These are phyloP conservation scores for Lanmaoa rubissima DNA, from an alignment of 768 basidiomycete species.

Conservation along the genomic window DNA sequence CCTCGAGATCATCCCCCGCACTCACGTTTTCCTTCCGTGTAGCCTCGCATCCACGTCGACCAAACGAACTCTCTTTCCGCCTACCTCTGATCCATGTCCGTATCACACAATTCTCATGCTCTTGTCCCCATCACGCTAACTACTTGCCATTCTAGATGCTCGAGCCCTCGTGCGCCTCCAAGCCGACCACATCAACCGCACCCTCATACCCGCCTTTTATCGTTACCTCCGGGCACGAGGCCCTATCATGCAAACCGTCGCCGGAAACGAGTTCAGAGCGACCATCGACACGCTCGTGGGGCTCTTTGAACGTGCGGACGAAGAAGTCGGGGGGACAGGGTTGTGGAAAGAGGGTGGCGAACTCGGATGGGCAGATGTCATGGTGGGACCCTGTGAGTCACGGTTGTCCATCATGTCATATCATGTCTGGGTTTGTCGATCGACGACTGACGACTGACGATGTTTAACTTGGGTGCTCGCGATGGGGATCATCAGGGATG, in stretches of 20 bases:
- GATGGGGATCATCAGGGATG: conserved; percentile 47
- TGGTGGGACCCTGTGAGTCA: conserved; percentile 68
- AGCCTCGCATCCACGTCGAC: conserved; percentile 53
- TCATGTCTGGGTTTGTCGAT: neutral
- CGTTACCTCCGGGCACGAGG: conserved; percentile 73
- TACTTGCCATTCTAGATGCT: conserved; percentile 44
- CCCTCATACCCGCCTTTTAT: conserved; percentile 69
- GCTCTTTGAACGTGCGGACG: conserved; percentile 52
- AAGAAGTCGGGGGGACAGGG: conserved; percentile 50
- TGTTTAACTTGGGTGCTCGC: too few species aligned
- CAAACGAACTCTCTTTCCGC: conserved; percentile 55
- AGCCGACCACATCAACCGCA: conserved; percentile 63
- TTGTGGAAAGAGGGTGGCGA: conserved; percentile 58
- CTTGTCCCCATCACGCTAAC: neutral
- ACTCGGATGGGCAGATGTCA: conserved; percentile 62
- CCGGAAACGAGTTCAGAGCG: conserved; percentile 52
- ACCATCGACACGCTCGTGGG: conserved; percentile 50
- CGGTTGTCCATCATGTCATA: neutral
- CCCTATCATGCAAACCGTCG: conserved; percentile 45
- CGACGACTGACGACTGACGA: neutral
- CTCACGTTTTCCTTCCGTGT: neutral
- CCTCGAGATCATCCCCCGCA: too few species aligned
- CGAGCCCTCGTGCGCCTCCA: conserved; percentile 67
- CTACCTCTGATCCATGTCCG: conserved; percentile 57
- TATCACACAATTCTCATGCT: neutral